Conservation (phyloP, 2,329 filamentous ascomycete genomes). For the Diaporthe sp. region DNA sequence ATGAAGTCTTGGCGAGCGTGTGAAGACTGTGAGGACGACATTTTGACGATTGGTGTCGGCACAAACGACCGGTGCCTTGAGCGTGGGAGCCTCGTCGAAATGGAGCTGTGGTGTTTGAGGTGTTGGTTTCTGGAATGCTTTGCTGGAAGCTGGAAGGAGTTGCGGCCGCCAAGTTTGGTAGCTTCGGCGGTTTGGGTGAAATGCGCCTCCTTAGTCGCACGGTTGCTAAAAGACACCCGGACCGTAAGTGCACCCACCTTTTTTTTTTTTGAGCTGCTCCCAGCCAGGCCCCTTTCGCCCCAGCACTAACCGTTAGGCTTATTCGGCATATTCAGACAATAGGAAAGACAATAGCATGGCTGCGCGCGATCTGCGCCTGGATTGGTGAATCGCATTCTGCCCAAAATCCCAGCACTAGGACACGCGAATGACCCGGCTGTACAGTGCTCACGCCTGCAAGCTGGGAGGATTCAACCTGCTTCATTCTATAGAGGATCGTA, state of each 20-base stretch:
- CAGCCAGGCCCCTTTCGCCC: background rate
- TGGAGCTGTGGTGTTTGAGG: background rate
- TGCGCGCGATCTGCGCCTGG: background rate
- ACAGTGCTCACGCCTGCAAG: slow-evolving; percentile 8
- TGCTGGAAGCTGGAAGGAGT: slow-evolving; percentile 18
- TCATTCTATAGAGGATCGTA: slow-evolving; percentile 36
- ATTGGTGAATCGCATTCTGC: background rate
- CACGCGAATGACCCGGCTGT: background rate
- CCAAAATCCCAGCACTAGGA: background rate
- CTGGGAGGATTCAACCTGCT: slow-evolving; percentile 12
- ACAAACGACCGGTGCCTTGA: background rate
- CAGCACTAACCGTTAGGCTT: background rate
- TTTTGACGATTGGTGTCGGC: slow-evolving; percentile 42
- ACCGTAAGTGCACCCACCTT: slow-evolving; percentile 1
- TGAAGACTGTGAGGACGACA: slow-evolving; percentile 59
- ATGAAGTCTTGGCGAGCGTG: slow-evolving; percentile 91
- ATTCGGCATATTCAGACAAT: background rate
- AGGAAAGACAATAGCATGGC: background rate
- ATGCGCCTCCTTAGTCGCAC: slow-evolving; percentile 12
- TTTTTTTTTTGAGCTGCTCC: background rate
- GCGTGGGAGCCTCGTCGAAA: background rate
- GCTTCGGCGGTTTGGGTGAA: slow-evolving; percentile 4
- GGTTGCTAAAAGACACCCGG: slow-evolving; percentile 1
- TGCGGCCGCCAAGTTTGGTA: slow-evolving; percentile 10
- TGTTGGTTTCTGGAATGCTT: slow-evolving; percentile 8